Evolutionary conservation across 371 early-diverging fungal genomes (phyloP).

Genomic region (Saksenaea vasiformis): DNA sequence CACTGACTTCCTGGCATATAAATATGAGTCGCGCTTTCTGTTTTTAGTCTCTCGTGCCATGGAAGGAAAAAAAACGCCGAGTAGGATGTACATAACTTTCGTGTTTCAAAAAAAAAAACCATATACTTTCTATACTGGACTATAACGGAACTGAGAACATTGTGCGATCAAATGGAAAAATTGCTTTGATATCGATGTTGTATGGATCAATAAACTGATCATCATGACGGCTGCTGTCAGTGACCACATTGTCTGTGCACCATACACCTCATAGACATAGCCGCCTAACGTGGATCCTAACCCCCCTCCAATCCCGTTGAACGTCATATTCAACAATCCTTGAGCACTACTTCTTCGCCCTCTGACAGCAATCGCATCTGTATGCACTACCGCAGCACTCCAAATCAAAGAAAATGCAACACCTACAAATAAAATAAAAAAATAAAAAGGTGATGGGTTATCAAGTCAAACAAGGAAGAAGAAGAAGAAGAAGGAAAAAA

Average conservation of each 20-base stretch:
- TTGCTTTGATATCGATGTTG: neutral
- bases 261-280: constrained; percentile 26
- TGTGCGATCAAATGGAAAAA: neutral
- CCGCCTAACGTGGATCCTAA: constrained; percentile 30
- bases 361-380: constrained; percentile 29
- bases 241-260: constrained; percentile 30
- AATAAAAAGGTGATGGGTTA: no score
- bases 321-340: constrained; percentile 34
- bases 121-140: neutral
- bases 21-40: no score
- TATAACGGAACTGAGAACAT: neutral
- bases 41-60: no score
- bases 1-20: no score
- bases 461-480: constrained; percentile 1
- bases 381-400: constrained; percentile 40
- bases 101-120: no score
- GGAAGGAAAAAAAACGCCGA: no score
- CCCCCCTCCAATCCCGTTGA: constrained; percentile 38
- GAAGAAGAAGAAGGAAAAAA: neutral
- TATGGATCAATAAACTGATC: constrained; percentile 22
- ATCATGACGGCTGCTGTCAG: constrained; percentile 10
- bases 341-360: constrained; percentile 31
- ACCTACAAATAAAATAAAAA: no score
- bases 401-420: constrained; percentile 28
- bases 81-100: no score